Evolutionary conservation across 352 stramenopile genomes (phyloP), one percentile per base, ranked within the genome.

Genomic region (Globisporangium parvum): DNA sequence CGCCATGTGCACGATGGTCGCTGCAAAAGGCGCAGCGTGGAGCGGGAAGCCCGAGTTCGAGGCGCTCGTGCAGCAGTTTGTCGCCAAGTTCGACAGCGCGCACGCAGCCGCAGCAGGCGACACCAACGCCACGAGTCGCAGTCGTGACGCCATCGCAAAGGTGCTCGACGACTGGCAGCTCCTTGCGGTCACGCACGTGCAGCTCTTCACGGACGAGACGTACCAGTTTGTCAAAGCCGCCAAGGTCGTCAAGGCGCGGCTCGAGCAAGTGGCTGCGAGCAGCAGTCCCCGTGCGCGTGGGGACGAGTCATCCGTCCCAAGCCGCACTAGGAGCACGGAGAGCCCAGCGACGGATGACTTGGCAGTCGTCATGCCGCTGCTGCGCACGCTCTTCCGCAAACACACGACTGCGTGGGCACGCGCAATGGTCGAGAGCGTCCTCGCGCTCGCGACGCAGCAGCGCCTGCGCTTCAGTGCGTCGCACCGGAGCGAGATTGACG

Each of bases 201-300:
- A 88, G 52, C 71, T 93, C 11, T 85, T 87, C 57, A 93, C 80
- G 8, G 82, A 93, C 59, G 82, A 93, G 59, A 87, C 82, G 53
- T 93, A 87, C 48, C 61, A 87, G 63, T 93, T 93, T 59, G 79
- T 67, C 26, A 86, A 85, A 47, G 77, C 80, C 15, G 69, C 73
- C 6, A 91, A 91, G 53, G 61, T 67, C 14, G 73, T 89, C 8
- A 74, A 81, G 54, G 51, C 59, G n/a, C 71, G 76, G 3, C 67
- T 88, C 12, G 77, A 88, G 31, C 49, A 58, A 0, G 49, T 75
- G n/a, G 14, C 69, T 14, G 8, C 47, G 10, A 33, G 41, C 0
- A 42, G 35, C 0, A 45, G 50, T 12, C 24, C 21, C 0, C 59
- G 66, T 24, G 52, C 21, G 0, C 59, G 66, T 24, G 52, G 67